Evolutionary conservation across 1,139 yeast genomes (phyloP).

Genomic region (Hansenula lynferdii): DNA sequence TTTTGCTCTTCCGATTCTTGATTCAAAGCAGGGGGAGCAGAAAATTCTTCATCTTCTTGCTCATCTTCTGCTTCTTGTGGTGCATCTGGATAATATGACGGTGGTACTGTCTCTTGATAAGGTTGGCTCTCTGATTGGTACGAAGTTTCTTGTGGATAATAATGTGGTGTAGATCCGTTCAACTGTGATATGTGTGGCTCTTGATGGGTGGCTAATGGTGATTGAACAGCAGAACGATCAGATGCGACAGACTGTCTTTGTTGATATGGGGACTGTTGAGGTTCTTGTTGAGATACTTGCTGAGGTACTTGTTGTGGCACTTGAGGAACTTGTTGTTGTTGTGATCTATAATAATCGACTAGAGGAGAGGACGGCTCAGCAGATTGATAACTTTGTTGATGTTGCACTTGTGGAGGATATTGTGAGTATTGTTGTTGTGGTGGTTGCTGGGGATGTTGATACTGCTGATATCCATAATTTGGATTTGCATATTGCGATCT

Average conservation of each 20-base stretch:
- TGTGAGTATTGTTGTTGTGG: constrained; percentile 3
- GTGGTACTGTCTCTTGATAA: background rate
- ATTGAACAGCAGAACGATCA: too few species aligned
- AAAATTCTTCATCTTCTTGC: constrained; percentile 6
- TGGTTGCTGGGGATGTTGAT: constrained; percentile 1
- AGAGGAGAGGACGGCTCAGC: too few species aligned
- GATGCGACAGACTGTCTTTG: background rate
- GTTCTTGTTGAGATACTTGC: constrained; percentile 2
- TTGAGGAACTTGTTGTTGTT: background rate
- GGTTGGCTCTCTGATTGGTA: background rate
- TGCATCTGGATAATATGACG: constrained; percentile 1
- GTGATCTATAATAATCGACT: background rate
- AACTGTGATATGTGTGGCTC: background rate
- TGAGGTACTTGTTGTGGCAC: background rate
- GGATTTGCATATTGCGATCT: constrained; percentile 4
- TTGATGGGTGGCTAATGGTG: background rate
- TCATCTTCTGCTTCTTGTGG: constrained; percentile 1
- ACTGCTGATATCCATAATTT: constrained; percentile 2
- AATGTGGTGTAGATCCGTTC: background rate
- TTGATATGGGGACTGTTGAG: constrained; percentile 6
- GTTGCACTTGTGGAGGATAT: constrained; percentile 4
- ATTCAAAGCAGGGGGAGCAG: constrained; percentile 5
- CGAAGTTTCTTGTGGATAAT: background rate
- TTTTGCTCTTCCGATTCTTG: background rate
- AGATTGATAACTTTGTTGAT: constrained; percentile 5